These are phyloP conservation scores for Suillus americanus DNA, from an alignment of 768 basidiomycete genomes.

Conservation along the genomic window DNA sequence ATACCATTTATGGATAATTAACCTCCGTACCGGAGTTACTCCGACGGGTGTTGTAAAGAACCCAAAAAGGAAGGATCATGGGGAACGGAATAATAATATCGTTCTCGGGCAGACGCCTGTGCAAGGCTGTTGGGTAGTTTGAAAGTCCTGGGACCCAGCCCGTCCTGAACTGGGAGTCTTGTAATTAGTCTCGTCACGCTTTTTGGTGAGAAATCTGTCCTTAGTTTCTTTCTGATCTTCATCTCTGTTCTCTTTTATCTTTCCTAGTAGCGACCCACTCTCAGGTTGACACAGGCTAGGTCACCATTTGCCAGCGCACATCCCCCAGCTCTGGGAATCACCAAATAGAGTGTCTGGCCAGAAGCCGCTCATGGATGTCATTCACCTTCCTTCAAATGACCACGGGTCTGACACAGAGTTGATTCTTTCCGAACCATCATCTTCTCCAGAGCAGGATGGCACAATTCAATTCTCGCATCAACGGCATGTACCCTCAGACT, in stretches of 20 bases:
- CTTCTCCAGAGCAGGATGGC: slow-evolving; percentile 1
- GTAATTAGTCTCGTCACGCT: neutral
- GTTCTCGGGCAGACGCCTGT: slow-evolving; percentile 3
- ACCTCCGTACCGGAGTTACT: neutral
- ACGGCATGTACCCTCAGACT: neutral
- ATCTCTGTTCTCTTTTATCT: neutral
- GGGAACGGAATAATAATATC: slow-evolving; percentile 6
- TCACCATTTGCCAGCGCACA: neutral
- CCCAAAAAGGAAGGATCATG: slow-evolving; percentile 2
- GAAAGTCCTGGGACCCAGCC: slow-evolving; percentile 5
- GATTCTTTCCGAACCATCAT: neutral
- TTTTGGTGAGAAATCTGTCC: neutral
- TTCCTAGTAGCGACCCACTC: neutral
- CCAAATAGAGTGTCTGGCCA: neutral
- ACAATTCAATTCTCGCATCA: slow-evolving; percentile 4
- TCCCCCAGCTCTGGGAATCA: neutral
- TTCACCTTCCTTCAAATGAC: neutral
- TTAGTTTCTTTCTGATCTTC: neutral
- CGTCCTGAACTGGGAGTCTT: neutral
- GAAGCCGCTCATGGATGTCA: neutral
- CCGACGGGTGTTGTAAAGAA: slow-evolving; percentile 3
- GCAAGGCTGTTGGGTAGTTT: slow-evolving; percentile 3
- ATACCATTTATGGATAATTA: slow-evolving; percentile 14
- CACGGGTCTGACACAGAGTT: neutral
- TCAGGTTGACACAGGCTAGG: neutral